Base-by-base conservation (phyloP, 2,329 filamentous ascomycete species). In the Nemania sp. region DNA sequence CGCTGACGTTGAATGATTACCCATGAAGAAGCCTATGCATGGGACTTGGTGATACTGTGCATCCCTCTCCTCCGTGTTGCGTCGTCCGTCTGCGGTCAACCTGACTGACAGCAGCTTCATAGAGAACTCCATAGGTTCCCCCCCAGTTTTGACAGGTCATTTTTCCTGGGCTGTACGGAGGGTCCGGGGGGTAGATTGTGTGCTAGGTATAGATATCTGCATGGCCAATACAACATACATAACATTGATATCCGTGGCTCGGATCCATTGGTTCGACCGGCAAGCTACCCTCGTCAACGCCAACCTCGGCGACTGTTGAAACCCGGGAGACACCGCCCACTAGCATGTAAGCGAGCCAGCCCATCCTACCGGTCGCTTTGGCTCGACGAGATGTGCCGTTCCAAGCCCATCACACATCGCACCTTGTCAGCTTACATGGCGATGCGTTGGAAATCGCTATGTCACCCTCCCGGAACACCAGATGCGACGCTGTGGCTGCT, bases 401-500 rank as follows among this genome's bases (percentile, higher is more conserved):
- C 61, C 53, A 64, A 56, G 59, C 55, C 67, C 67, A 64, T 64
- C 67, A 67, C 67, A 67, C 56, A 64, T 70, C 65, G 63, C 63
- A 58, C 43, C 62, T 66, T 47, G 60, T 63, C 60, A 66, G 64
- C 68, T 69, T 64, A 70, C 66, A 56, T 62, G 64, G 64, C 59
- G 67, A 72, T 65, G 70, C 64, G 66, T 57, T 70, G 67, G 67
- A 58, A 70, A 70, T 67, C 68, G 66, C 60, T 51, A 70, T 70
- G 68, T 67, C 54, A 72, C 71, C 61, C 69, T 62, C 60, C 62
- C 51, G 58, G 54, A 59, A 60, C 53, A 66, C 61, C 63, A 66
- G 65, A 72, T 73, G 67, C 54, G 52, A 73, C 69, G 65, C 67
- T 72, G 71, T 73, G 71, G 71, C 71, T 70, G 65, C 56, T 63